Evolutionary conservation across 768 basidiomycete genomes (phyloP).

Genomic region (Suillus decipiens): DNA sequence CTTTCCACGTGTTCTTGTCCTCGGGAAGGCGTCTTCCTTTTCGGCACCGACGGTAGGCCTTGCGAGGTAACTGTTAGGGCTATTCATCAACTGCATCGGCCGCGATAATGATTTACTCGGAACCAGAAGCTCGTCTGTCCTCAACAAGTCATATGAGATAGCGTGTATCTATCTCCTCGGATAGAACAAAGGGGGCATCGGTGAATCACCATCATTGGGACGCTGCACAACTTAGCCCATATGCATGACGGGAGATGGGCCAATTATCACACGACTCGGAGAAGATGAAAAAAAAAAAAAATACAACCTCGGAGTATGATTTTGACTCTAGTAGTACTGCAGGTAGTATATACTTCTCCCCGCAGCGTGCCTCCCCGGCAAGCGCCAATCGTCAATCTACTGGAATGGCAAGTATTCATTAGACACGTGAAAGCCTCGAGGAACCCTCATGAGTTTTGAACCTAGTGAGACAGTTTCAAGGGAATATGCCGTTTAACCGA

Average conservation of each 20-base stretch:
- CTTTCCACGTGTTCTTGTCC: conserved; percentile 15
- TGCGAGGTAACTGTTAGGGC: background rate
- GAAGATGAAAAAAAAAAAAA: background rate
- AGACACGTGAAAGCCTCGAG: conserved; percentile 37
- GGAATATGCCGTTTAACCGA: conserved; percentile 3
- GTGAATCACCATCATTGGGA: background rate
- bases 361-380: conserved; percentile 11
- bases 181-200: background rate
- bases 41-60: conserved; percentile 10
- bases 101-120: background rate
- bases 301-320: background rate
- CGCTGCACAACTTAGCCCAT: background rate
- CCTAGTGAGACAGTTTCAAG: background rate
- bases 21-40: conserved; percentile 10
- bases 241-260: too few relatives aligned
- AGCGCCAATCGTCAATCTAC: conserved; percentile 10
- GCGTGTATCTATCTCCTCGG: conserved; percentile 3
- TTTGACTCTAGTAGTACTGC: too few relatives aligned
- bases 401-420: conserved; percentile 15
- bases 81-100: background rate
- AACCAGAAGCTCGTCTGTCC: background rate
- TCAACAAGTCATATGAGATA: conserved; percentile 2
- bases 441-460: conserved; percentile 22
- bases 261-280: background rate
- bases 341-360: background rate